Conservation (phyloP, 257 asterid genomes). For the Ehretia macrophylla region DNA sequence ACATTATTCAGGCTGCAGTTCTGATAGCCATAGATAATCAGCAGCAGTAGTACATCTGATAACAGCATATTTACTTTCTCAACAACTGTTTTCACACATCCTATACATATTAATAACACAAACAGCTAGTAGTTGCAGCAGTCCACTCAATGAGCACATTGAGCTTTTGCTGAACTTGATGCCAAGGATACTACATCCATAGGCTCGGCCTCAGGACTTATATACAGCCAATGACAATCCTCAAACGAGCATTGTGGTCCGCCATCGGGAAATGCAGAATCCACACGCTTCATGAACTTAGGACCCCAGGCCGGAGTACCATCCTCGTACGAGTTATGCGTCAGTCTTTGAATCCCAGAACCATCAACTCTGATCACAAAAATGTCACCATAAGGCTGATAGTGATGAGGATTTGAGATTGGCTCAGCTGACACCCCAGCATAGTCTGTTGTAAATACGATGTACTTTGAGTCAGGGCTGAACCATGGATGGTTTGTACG, state of each 20-base stretch:
- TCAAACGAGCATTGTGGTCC: slow-evolving; percentile 55
- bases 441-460: slow-evolving; percentile 74
- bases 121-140: no score
- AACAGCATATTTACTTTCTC: no score
- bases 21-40: no score
- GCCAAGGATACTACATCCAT: no score
- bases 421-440: slow-evolving; percentile 95
- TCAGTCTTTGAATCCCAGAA: slow-evolving; percentile 51
- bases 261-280: slow-evolving; percentile 54
- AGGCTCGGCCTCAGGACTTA: slow-evolving; percentile 4
- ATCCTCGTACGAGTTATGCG: slow-evolving; percentile 79
- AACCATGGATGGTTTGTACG: slow-evolving; percentile 87
- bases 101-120: no score
- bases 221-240: slow-evolving; percentile 72
- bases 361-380: slow-evolving; percentile 66
- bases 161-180: no score
- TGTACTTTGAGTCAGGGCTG: slow-evolving; percentile 70
- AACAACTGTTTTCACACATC: no score
- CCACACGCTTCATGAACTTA: slow-evolving; percentile 25
- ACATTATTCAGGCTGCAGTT: no score
- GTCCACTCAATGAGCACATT: no score
- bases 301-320: slow-evolving; percentile 89
- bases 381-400: slow-evolving; percentile 85
- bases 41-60: no score
- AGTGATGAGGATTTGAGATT: slow-evolving; percentile 74